Conservation (phyloP, 352 stramenopile genomes). For the Phytophthora rubi region DNA sequence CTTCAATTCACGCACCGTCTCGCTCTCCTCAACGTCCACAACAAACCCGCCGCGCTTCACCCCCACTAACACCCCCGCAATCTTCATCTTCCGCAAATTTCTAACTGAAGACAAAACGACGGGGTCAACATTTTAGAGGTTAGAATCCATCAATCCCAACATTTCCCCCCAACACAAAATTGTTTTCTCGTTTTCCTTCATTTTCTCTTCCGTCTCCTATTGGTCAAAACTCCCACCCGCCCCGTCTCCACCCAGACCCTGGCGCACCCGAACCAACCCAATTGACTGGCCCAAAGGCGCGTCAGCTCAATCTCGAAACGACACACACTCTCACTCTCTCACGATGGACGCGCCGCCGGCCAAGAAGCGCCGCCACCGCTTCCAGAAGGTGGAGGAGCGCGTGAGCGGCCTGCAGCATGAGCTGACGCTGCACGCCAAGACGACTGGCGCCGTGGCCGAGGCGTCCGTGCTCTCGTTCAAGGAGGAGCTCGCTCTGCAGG, state of each 20-base stretch:
- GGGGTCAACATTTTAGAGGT: too few species aligned
- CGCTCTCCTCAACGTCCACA: neutral
- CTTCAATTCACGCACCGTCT: neutral
- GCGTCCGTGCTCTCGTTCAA: slow-evolving; percentile 75
- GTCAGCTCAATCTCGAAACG: too few species aligned
- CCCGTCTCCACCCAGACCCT: too few species aligned
- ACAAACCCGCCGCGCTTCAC: neutral
- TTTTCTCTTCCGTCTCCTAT: too few species aligned
- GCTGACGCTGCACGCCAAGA: slow-evolving; percentile 86
- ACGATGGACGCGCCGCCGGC: slow-evolving; percentile 17
- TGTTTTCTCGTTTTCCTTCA: too few species aligned
- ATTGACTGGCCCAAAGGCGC: slow-evolving; percentile 19
- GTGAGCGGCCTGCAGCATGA: slow-evolving; percentile 80
- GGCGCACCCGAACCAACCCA: slow-evolving; percentile 15
- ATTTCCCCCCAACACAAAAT: too few species aligned
- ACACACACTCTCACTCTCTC: too few species aligned
- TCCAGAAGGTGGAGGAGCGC: slow-evolving; percentile 85
- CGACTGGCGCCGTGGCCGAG: slow-evolving; percentile 60
- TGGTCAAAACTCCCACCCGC: too few species aligned
- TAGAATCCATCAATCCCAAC: too few species aligned
- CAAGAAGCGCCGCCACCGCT: slow-evolving; percentile 85
- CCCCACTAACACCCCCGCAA: neutral
- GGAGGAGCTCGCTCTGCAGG: slow-evolving; percentile 81
- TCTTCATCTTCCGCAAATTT: neutral
- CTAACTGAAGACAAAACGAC: neutral